Base-by-base conservation (phyloP, 106 monocot genomes). In the Acorus gramineus region DNA sequence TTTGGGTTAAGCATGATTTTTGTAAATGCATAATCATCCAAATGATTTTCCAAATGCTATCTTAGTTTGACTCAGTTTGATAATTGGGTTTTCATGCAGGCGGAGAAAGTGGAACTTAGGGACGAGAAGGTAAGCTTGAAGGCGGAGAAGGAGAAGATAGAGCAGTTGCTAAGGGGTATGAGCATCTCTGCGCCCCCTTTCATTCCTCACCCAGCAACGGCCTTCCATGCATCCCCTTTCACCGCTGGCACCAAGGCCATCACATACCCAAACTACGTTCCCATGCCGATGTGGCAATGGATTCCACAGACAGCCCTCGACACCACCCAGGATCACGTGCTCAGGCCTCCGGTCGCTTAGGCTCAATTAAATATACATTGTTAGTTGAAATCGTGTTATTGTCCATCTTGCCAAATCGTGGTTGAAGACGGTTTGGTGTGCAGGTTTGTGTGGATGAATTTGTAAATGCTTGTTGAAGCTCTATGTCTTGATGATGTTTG, bases 271-370 rank as follows among this genome's bases (percentile, higher is more conserved):
- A 79, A 8, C 53, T 85, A 78, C 43, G 51, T 66, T 14, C 83
- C 83, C 11, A 47, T 68, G 3, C 68, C 79, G 7, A 78, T 85
- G 68, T 93, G 92, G 92, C 92, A 82, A 63, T 93, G 92, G 92
- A 71, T 88, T 55, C 87, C 87, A 4, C 78, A 79, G 2, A 66
- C 88, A 28, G 68, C 71, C 52, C 59, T 85, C 8, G 92, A 93
- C 61, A 93, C 82, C 59, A 82, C 87, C 9, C 80, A 88, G 61
- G 92, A 93, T 71, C 78, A 85, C 57, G 77, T 67, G 47, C 73
- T 80, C 10, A 82, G 92, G 73, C 80, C 92, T 7, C 92, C 92
- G 11, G 92, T 87, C 43, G 92, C 87, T 12, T 87, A 79, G 67
- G 28, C 28, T 28, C 28, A 28, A 28, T 28, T 28, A 28, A 28